Base-by-base conservation (phyloP, 2,329 filamentous ascomycete genomes). In the Phyllosticta citriasiana region DNA sequence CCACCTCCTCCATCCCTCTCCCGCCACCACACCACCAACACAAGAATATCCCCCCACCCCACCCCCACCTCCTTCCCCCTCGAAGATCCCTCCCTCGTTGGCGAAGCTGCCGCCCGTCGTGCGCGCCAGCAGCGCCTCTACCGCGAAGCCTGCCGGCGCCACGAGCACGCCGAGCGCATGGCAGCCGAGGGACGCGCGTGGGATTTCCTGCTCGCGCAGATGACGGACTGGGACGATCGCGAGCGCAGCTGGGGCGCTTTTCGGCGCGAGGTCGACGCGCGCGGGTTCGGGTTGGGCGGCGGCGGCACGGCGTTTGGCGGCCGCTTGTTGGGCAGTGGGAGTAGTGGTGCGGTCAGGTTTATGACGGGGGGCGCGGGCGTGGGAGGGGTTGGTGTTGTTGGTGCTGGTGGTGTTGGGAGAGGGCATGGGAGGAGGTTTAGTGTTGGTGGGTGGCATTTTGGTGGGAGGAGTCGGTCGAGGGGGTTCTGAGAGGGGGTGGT, bases 1-100 rank as follows among this genome's bases (percentile, higher is more conserved):
- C n/a, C 40, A 66, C 66, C 10, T 60, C 40, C 62, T 30, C 58
- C 26, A 35, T 14, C 16, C 33, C 22, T 58, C 52, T 24, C 25
- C 12, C 26, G 57, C 53, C 33, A 6, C 52, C 19, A 64, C 63
- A 1, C 19, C 19, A 22, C 19, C 19, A 22, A 22, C 19, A 22
- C 19, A 22, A 22, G 1, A 22, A 22, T 2, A 22, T 22, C 19
- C 19, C 16, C 61, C 63, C 50, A 51, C 56, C 57, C 5, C 57
- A 22, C 2, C 27, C 30, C n/a, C 53, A 8, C 5, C 57, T 5
- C 24, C 26, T 8, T 80, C 6, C 84, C 84, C 2, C 77, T 86
- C 19, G 86, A 89, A 72, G 86, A 88, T 65, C 86, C 85, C 0
- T 80, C 85, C 61, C 75, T 88, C 9, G 86, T 88, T 1, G 86